Evolutionary conservation across 2,329 filamentous ascomycete genomes (phyloP).

Genomic region (Colletotrichum simmondsii): DNA sequence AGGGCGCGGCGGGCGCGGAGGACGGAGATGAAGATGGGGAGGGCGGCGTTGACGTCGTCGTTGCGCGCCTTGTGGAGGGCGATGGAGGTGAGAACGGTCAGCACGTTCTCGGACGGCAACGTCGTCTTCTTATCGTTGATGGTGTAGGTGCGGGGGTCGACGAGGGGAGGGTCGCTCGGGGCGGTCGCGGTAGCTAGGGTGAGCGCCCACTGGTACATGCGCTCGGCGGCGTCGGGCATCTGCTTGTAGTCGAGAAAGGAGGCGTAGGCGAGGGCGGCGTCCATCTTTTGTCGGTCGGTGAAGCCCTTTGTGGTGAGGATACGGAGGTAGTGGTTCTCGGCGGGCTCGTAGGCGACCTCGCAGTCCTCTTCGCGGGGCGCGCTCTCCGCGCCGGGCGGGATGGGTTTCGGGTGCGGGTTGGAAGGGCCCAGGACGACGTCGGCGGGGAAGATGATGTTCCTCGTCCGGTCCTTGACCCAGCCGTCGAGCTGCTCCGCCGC

Average conservation of each 20-base stretch:
- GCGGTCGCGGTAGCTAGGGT: constrained; percentile 75
- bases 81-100: constrained; percentile 79
- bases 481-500: constrained; percentile 85
- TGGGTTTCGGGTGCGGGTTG: constrained; percentile 81
- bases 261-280: constrained; percentile 85
- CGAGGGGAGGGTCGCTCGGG: constrained; percentile 44
- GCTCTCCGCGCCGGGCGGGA: constrained; percentile 70
- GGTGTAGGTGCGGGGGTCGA: constrained; percentile 72
- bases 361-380: constrained; percentile 82
- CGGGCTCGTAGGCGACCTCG: constrained; percentile 72
- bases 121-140: constrained; percentile 68
- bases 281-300: constrained; percentile 79
- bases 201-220: constrained; percentile 81
- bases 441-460: constrained; percentile 74
- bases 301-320: constrained; percentile 86
- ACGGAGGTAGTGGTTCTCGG: constrained; percentile 83
- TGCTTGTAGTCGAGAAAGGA: constrained; percentile 87
- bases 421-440: constrained; percentile 84
- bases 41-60: constrained; percentile 73
- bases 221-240: constrained; percentile 70
- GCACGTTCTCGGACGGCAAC: constrained; percentile 76
- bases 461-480: constrained; percentile 77
- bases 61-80: constrained; percentile 81
- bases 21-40: constrained; percentile 87
- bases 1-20: constrained; percentile 80